These are phyloP conservation scores for Excoecaria agallocha DNA, from an alignment of 345 rosid species.

Conservation along the genomic window DNA sequence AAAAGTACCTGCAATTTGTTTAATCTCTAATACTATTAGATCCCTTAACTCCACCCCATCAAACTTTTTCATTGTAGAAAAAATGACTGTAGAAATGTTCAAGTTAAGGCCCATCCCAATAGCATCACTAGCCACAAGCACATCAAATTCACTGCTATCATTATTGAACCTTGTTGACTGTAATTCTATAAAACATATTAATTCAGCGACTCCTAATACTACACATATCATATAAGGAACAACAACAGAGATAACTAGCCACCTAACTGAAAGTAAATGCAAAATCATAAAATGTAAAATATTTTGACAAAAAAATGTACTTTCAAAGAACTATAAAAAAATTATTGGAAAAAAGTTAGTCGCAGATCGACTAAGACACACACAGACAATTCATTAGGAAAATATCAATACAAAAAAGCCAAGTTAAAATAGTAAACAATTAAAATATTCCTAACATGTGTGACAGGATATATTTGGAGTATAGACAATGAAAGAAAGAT, in stretches of 20 bases:
- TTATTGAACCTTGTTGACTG: slow-evolving; percentile 94
- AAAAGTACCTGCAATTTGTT: slow-evolving; percentile 83
- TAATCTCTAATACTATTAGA: slow-evolving; percentile 76
- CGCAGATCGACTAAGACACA: background rate
- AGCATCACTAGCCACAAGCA: slow-evolving; percentile 98
- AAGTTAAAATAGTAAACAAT: background rate
- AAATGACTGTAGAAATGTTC: slow-evolving; percentile 83
- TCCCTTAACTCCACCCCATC: slow-evolving; percentile 69
- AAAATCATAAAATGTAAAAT: background rate
- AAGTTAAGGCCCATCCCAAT: slow-evolving; percentile 97
- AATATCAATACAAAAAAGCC: background rate
- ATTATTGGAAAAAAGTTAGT: background rate
- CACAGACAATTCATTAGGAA: background rate
- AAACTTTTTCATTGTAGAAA: slow-evolving; percentile 69
- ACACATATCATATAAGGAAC: background rate
- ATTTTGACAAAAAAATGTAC: background rate
- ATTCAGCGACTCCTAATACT: slow-evolving; percentile 16
- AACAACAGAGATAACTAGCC: background rate
- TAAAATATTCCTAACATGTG: background rate
- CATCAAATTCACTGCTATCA: slow-evolving; percentile 74
- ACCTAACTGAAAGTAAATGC: background rate
- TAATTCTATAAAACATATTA: slow-evolving; percentile 37
- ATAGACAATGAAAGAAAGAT: background rate
- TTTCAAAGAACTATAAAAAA: background rate
- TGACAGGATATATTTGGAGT: background rate